Conservation (phyloP, 1,139 yeast species). For the Meyerozyma guilliermondii region DNA sequence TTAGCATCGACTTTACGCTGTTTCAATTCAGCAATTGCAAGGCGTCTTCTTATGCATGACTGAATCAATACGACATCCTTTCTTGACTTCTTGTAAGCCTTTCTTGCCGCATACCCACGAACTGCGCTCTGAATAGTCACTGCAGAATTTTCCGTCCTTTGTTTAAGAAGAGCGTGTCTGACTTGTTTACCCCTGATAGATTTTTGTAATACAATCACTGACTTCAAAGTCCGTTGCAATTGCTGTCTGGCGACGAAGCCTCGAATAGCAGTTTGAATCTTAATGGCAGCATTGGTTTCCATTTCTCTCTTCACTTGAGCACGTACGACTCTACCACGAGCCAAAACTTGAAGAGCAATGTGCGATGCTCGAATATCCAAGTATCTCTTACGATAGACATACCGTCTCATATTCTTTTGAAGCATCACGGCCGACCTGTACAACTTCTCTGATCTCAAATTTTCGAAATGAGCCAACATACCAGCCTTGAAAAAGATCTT, state of each 20-base stretch:
- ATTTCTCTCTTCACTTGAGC: slow-evolving; percentile 50
- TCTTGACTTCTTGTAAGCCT: slow-evolving; percentile 32
- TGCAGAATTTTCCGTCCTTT: slow-evolving; percentile 61
- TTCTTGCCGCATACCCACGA: slow-evolving; percentile 55
- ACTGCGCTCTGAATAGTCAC: slow-evolving; percentile 62
- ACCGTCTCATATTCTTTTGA: slow-evolving; percentile 78
- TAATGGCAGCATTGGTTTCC: slow-evolving; percentile 61
- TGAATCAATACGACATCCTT: slow-evolving; percentile 69
- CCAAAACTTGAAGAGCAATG: slow-evolving; percentile 51
- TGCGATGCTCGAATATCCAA: slow-evolving; percentile 53
- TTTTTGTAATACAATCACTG: slow-evolving; percentile 63
- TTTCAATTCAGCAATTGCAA: slow-evolving; percentile 63
- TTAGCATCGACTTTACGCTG: slow-evolving; percentile 77
- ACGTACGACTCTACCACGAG: slow-evolving; percentile 64
- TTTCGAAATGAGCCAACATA: slow-evolving; percentile 88
- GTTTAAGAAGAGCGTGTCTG: slow-evolving; percentile 41
- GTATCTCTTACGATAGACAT: slow-evolving; percentile 59
- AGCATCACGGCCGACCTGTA: slow-evolving; percentile 74
- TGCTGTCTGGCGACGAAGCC: slow-evolving; percentile 53
- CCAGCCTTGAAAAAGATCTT: slow-evolving; percentile 97
- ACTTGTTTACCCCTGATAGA: slow-evolving; percentile 63
- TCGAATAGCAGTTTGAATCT: slow-evolving; percentile 70
- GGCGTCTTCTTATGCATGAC: slow-evolving; percentile 69
- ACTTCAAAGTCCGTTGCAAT: slow-evolving; percentile 36
- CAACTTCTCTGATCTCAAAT: slow-evolving; percentile 73